These are phyloP conservation scores for Apiotrichum gracile DNA, from an alignment of 1,284 basidiomycete species.

Conservation along the genomic window DNA sequence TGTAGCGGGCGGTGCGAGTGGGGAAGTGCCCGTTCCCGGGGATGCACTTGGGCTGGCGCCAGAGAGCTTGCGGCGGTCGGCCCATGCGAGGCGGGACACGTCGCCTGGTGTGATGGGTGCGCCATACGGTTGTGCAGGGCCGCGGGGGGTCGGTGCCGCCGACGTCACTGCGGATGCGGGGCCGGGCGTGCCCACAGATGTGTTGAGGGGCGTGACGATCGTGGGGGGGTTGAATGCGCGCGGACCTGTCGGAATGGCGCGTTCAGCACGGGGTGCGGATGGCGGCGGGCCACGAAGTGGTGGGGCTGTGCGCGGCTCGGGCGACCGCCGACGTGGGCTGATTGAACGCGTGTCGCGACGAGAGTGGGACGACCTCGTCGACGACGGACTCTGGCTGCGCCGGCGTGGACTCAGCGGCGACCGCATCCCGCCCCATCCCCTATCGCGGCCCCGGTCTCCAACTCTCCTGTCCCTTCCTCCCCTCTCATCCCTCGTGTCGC, in stretches of 20 bases:
- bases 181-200: not conserved
- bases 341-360: not conserved
- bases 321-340: not conserved
- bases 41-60: not conserved
- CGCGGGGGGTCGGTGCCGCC: not conserved
- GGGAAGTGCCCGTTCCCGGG: not conserved
- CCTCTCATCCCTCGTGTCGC: not conserved
- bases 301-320: not conserved
- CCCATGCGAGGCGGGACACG: not conserved
- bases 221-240: constrained; percentile 14
- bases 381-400: not conserved
- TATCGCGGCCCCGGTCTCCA: not conserved
- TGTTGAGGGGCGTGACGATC: not conserved
- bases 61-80: not conserved
- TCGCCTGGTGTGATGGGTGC: not conserved
- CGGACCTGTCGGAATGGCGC: constrained; percentile 19
- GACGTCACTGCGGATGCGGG: not conserved
- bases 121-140: not conserved
- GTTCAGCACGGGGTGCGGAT: constrained; percentile 15
- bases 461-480: constrained; percentile 6
- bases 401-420: not conserved
- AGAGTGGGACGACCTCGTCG: constrained; percentile 2
- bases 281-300: constrained; percentile 22
- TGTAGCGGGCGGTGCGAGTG: not conserved
- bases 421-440: constrained; percentile 21